Conservation (phyloP, 441 rosid species). For the Populus tomentosa region DNA sequence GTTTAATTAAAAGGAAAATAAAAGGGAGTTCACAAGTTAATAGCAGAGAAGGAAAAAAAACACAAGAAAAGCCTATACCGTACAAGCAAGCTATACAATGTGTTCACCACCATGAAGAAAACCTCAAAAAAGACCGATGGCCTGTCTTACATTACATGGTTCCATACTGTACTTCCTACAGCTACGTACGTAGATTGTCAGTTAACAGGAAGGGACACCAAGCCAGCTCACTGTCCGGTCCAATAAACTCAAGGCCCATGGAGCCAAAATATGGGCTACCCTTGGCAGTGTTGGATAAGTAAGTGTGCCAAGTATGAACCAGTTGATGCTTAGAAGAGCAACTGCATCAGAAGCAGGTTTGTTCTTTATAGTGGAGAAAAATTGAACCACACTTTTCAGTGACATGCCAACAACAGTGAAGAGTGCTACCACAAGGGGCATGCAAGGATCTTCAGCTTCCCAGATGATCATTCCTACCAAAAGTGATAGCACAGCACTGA, state of each 20-base stretch:
- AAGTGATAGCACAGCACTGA: slow-evolving; percentile 56
- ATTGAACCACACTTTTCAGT: slow-evolving; percentile 56
- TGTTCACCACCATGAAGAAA: background rate
- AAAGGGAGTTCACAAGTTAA: background rate
- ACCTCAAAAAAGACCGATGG: background rate
- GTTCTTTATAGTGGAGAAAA: slow-evolving; percentile 58
- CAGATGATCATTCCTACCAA: slow-evolving; percentile 62
- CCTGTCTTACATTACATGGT: background rate
- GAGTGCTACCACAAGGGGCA: slow-evolving; percentile 75
- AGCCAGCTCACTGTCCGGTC: slow-evolving; percentile 28
- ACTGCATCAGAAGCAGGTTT: slow-evolving; percentile 74
- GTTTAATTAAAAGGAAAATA: background rate
- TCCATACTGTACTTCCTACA: background rate
- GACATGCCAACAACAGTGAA: slow-evolving; percentile 74
- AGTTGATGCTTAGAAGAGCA: slow-evolving; percentile 73
- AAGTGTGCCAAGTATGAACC: slow-evolving; percentile 76
- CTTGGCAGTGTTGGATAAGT: slow-evolving; percentile 62
- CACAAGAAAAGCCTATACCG: background rate
- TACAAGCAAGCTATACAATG: background rate
- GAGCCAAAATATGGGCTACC: slow-evolving; percentile 30
- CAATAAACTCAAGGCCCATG: slow-evolving; percentile 13
- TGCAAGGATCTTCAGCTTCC: slow-evolving; percentile 62
- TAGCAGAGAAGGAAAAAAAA: background rate
- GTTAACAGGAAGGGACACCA: slow-evolving; percentile 25
- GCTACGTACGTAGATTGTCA: background rate